Base-by-base conservation (phyloP, 2,329 filamentous ascomycete species). In the Colletotrichum echinochloae region DNA sequence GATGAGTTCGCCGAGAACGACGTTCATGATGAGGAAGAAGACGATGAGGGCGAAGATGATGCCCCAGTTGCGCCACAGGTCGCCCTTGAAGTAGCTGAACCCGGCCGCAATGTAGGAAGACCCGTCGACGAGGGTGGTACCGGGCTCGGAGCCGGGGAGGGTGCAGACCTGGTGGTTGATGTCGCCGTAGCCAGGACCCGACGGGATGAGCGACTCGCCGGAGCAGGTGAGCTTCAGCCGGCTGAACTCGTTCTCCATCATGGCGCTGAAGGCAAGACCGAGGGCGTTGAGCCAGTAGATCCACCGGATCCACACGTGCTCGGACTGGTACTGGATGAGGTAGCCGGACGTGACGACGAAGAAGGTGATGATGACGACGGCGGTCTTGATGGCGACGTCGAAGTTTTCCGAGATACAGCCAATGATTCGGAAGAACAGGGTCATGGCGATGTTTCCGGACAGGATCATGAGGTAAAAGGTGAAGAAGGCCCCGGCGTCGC, bases 241-340 rank as follows among this genome's bases (percentile, higher is more conserved):
- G 44, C 86, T 85, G 76, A 97, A 97, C 77, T 97, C 94, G 76
- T 97, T 97, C 75, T 93, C 89, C 93, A 97, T 96, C 80, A 97
- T 80, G 2, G 90, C 84, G 14, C 91, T 88, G 77, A 97, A 97
- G 0, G 90, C 89, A 2, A 96, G 85, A 55, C 92, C 93, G 0
- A 95, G 83, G 0, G 90, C 86, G 71, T 94, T 94, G 79, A 94
- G 83, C 83, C 91, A 95, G 81, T 90, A 93, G 71, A 95, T 90
- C 93, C 93, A 96, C 23, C 91, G 85, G 7, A 95, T 79, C 91
- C 93, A 95, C 5, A 91, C 89, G 74, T 94, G 91, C 75, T 93
- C 88, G 2, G 84, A 88, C 60, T 91, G 87, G 78, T 92, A 94
- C 78, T 94, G 93, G 70, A 97, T 95, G 51, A 97, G 82, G 79